Evolutionary conservation across 2,329 filamentous ascomycete species (phyloP).

Genomic region (Mycosphaerella sp.): DNA sequence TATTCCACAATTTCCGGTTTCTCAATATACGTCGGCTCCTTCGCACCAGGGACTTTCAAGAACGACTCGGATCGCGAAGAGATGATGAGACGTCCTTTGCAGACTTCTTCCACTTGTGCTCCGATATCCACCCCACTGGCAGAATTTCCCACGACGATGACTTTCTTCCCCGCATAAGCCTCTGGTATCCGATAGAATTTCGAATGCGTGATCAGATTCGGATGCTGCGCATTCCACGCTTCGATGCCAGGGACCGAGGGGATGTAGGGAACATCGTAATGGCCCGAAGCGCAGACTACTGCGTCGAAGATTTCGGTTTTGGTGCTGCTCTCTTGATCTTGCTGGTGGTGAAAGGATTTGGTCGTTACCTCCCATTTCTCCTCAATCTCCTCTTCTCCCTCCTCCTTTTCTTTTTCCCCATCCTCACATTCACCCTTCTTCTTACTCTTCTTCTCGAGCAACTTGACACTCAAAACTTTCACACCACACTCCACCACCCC

Average conservation of each 20-base stretch:
- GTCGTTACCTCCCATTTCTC: constrained; percentile 56
- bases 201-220: constrained; percentile 48
- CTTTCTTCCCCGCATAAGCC: constrained; percentile 60
- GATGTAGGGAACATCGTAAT: constrained; percentile 44
- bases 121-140: constrained; percentile 82
- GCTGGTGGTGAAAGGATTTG: constrained; percentile 19
- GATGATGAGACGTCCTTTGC: constrained; percentile 57
- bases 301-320: constrained; percentile 49
- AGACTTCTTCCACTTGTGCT: constrained; percentile 61
- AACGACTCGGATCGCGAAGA: constrained; percentile 51
- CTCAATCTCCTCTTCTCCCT: too few species aligned
- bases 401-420: too few species aligned
- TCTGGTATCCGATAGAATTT: constrained; percentile 69
- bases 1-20: constrained; percentile 51
- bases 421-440: too few species aligned
- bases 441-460: too few species aligned
- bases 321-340: too few species aligned
- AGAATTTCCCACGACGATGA: constrained; percentile 76
- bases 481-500: too few species aligned
- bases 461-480: too few species aligned
- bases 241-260: constrained; percentile 39
- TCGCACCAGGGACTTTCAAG: constrained; percentile 31
- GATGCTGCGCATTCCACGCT: constrained; percentile 38
- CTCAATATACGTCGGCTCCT: constrained; percentile 46
- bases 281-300: constrained; percentile 44